phyloP scores from a whole-genome alignment of 2,329 filamentous ascomycete species.

The Graphilbum sp. region DNA sequence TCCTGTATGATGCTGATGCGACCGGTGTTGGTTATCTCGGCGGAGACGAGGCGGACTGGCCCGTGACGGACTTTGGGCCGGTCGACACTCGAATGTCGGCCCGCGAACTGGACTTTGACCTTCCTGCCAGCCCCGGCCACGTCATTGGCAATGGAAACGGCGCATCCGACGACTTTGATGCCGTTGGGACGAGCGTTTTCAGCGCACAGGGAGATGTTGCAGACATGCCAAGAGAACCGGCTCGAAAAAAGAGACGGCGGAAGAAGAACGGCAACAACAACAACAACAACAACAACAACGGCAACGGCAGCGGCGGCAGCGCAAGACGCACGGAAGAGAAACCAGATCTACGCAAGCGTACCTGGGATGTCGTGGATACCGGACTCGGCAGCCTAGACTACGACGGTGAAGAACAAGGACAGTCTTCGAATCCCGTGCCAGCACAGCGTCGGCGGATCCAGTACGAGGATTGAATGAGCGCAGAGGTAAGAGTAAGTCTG shows the following conservation, averaged over 20 bases:
- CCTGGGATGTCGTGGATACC: slow-evolving; percentile 48
- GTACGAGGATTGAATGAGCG: slow-evolving; percentile 24
- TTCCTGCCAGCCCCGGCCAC: too few species aligned
- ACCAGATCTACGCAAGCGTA: slow-evolving; percentile 47
- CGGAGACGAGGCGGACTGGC: too few species aligned
- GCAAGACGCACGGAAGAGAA: slow-evolving; percentile 29
- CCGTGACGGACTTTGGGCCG: too few species aligned
- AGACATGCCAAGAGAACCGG: slow-evolving; percentile 23
- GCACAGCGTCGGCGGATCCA: slow-evolving; percentile 28
- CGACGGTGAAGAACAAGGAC: slow-evolving; percentile 24
- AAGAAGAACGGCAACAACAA: slow-evolving; percentile 14
- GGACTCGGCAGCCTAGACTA: slow-evolving; percentile 46
- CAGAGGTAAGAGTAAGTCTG: neutral
- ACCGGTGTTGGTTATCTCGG: too few species aligned
- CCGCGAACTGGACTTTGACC: too few species aligned
- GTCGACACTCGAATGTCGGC: too few species aligned
- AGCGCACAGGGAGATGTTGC: slow-evolving; percentile 9
- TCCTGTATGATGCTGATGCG: too few species aligned
- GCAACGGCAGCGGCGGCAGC: slow-evolving; percentile 10
- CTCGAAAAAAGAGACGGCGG: slow-evolving; percentile 4
- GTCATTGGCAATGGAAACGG: too few species aligned
- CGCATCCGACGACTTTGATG: too few species aligned
- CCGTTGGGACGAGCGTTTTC: too few species aligned
- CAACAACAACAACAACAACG: slow-evolving; percentile 14
- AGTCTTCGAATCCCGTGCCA: slow-evolving; percentile 11